These are phyloP conservation scores for Saccharomycopsis phalli DNA, from an alignment of 1,139 yeast genomes.

Conservation along the genomic window DNA sequence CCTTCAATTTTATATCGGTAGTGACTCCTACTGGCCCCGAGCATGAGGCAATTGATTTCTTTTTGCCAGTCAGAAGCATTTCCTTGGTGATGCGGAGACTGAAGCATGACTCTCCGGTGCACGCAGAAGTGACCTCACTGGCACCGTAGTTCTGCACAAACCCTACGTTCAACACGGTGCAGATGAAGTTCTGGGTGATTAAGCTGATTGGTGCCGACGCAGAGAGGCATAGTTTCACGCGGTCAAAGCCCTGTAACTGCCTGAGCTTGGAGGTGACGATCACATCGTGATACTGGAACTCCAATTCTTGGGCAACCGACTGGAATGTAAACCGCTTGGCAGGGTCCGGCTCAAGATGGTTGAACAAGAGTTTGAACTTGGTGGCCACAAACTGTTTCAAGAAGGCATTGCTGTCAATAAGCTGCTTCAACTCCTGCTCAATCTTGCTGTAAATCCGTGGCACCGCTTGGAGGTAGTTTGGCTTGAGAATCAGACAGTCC, in stretches of 20 bases:
- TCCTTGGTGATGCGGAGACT: conserved; percentile 31
- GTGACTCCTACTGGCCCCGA: conserved; percentile 39
- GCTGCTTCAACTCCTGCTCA: conserved; percentile 33
- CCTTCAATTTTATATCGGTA: conserved; percentile 37
- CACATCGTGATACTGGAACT: conserved; percentile 27
- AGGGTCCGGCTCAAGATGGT: conserved; percentile 24
- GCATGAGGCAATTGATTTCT: conserved; percentile 31
- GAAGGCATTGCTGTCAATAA: conserved; percentile 27
- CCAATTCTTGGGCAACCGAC: conserved; percentile 27
- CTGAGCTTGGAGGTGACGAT: conserved; percentile 29
- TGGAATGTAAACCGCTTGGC: conserved; percentile 26
- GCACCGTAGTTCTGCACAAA: conserved; percentile 42
- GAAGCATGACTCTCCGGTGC: conserved; percentile 12
- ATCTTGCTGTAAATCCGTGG: conserved; percentile 44
- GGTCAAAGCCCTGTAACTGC: conserved; percentile 33
- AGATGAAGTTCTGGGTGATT: conserved; percentile 37
- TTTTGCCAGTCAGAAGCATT: conserved; percentile 35
- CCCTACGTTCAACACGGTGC: conserved; percentile 37
- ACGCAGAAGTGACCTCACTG: conserved; percentile 16
- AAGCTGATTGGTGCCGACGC: conserved; percentile 49
- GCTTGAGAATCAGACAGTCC: conserved; percentile 36
- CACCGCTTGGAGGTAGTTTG: conserved; percentile 37
- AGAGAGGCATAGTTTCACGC: conserved; percentile 29
- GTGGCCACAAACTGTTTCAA: conserved; percentile 24
- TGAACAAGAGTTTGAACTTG: conserved; percentile 24